Percentiles rank a stretch among this genome's conserved stretches.
Conservation (phyloP, 2,329 filamentous ascomycete genomes). For the Verruconis gallopava region DNA sequence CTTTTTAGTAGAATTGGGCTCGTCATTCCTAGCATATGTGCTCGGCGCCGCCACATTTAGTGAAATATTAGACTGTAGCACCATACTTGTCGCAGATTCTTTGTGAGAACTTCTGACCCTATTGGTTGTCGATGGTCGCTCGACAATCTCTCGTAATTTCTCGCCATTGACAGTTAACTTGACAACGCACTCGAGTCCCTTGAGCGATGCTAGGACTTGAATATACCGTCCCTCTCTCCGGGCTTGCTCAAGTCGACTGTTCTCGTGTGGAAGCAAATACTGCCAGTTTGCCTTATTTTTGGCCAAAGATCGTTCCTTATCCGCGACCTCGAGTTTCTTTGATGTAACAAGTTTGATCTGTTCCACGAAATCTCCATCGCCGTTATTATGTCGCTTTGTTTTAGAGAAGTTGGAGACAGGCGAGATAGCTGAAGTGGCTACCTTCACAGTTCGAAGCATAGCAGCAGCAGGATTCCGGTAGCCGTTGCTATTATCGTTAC, state of each 20-base stretch:
- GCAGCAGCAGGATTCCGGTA: constrained; percentile 11
- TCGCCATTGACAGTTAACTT: constrained; percentile 25
- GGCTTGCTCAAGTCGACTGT: constrained; percentile 27
- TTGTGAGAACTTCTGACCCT: neutral
- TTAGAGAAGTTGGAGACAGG: constrained; percentile 16
- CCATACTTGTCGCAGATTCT: constrained; percentile 14
- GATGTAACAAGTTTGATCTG: constrained; percentile 13
- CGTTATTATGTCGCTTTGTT: constrained; percentile 21
- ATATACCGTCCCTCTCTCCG: constrained; percentile 32
- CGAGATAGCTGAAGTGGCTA: constrained; percentile 16
- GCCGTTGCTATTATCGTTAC: constrained; percentile 9
- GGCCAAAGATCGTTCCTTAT: constrained; percentile 15
- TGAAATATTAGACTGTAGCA: constrained; percentile 25
- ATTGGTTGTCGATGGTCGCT: constrained; percentile 18
- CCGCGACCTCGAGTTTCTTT: constrained; percentile 16
- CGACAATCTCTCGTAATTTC: constrained; percentile 22
- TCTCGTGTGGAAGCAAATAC: constrained; percentile 35
- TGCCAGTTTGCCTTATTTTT: constrained; percentile 33
- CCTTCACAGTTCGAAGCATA: constrained; percentile 1
- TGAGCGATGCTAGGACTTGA: constrained; percentile 32
- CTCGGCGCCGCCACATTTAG: constrained; percentile 11
- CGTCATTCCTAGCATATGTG: constrained; percentile 12
- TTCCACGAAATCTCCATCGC: no score
- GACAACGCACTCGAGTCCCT: constrained; percentile 31
- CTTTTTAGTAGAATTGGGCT: constrained; percentile 14